Base-by-base conservation (phyloP, 306 rosid genomes). In the Oxytropis ochrocephala region DNA sequence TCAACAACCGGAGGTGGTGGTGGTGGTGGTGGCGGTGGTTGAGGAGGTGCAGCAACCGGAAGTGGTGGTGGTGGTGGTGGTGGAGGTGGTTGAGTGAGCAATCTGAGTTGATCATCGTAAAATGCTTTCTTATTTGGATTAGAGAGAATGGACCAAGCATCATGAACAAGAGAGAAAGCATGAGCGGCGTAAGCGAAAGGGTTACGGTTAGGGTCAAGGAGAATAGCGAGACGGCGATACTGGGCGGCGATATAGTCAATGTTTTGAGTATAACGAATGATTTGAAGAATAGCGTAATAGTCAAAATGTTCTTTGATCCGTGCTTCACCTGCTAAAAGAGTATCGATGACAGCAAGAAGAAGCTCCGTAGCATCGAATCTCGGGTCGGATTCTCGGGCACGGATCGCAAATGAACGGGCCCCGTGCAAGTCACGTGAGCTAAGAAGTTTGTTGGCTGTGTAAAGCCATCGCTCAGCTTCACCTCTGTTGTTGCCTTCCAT, bases 391-490 rank as follows among this genome's bases (percentile, higher is more conserved):
- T 91, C 99, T 1, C 92, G 85, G 3, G 93, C 97, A 0, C 99
- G 90, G 78, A 94, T 80, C 11, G 97, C 99, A 11, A 94, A 94
- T 39, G 86, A 82, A 65, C 89, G 78, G 0, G 97, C 88, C 35
- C 97, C 97, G 46, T 80, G 89, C 18, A 90, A 36, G 67, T 94
- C 99, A 74, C 91, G 86, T 50, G 96, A 84, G 46, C 82, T 80
- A 3, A 94, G 83, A 0, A 90, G 88, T 81, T 84, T 94, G 79
- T 88, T 89, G 0, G 99, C 96, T 0, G 89, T 88, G 83, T 76
- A 85, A 0, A 94, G 75, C 99, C 96, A 94, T 30, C 96, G 88
- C 76, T 83, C 85, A 10, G 97, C 97, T 64, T 94, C 99, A 2
- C 80, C 91, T 71, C 90, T 77, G 73, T 42, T 80, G 24, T 78